Conservation (phyloP, 2,329 filamentous ascomycete species). For the Fusarium nurragi region DNA sequence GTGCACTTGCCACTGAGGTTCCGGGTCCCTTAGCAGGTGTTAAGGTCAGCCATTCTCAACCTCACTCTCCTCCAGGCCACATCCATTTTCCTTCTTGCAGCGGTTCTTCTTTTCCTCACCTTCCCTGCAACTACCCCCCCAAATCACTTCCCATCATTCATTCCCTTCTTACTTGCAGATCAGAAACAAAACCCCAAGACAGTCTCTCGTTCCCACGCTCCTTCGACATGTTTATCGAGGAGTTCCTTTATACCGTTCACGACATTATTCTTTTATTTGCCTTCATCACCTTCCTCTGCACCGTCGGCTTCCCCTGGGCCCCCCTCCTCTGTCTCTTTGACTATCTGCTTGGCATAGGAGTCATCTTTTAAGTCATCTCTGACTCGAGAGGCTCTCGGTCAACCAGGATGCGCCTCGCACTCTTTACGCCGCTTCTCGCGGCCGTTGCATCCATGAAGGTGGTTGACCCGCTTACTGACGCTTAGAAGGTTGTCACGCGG, state of each 20-base stretch:
- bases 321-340: background rate
- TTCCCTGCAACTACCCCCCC: background rate
- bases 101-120: background rate
- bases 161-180: background rate
- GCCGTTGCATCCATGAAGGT: background rate
- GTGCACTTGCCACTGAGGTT: conserved; percentile 10
- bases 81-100: background rate
- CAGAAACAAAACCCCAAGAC: background rate
- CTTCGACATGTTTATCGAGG: background rate
- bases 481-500: conserved; percentile 32
- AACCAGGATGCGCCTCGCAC: conserved; percentile 22
- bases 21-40: conserved; percentile 10
- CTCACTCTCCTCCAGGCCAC: background rate
- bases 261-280: too few species aligned
- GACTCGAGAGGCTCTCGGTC: background rate
- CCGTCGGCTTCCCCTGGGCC: too few species aligned
- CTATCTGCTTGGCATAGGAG: background rate
- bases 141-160: background rate
- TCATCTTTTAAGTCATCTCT: background rate
- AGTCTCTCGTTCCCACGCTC: background rate
- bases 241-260: too few species aligned
- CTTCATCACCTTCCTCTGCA: too few species aligned
- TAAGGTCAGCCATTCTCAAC: conserved; percentile 24
- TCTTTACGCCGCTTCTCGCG: conserved; percentile 5
- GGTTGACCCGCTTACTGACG: conserved; percentile 37